Evolutionary conservation across 169 alveolate species (phyloP).

Genomic region (Eimeria brunetti): DNA sequence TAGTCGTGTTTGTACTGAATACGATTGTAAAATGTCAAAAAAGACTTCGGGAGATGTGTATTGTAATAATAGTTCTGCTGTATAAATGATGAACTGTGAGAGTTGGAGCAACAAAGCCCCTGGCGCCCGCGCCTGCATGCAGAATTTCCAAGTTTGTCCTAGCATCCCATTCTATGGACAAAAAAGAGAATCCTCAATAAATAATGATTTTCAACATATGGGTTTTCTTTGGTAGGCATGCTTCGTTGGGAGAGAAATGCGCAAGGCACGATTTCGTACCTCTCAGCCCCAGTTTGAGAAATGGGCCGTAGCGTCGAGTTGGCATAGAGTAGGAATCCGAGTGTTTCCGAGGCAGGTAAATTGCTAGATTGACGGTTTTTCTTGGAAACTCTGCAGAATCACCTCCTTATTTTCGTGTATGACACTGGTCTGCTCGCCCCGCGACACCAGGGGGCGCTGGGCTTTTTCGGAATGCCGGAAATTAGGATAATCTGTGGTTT

Average conservation of each 20-base stretch:
- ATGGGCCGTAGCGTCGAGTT: conserved; percentile 68
- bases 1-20: conserved; percentile 11
- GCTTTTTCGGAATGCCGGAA: conserved; percentile 58
- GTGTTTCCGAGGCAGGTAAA: conserved; percentile 49
- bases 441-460: conserved; percentile 48
- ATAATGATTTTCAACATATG: conserved; percentile 5
- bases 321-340: conserved; percentile 5
- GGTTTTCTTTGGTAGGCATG: conserved; percentile 22
- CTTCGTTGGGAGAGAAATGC: conserved; percentile 31
- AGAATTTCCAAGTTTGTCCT: neutral
- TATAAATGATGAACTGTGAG: neutral
- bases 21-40: neutral
- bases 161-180: neutral
- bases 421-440: conserved; percentile 44
- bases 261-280: conserved; percentile 21
- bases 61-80: neutral
- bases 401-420: neutral
- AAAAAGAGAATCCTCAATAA: neutral
- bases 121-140: conserved; percentile 65
- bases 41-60: neutral
- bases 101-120: conserved; percentile 25
- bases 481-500: conserved; percentile 22
- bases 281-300: conserved; percentile 62
- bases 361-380: conserved; percentile 1
- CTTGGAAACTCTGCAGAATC: neutral